A percentile compares a stretch with the other conserved stretches of the same genome.
These are phyloP conservation scores for Daldinia bambusicola DNA, from an alignment of 495 filamentous ascomycete genomes.

Conservation along the genomic window DNA sequence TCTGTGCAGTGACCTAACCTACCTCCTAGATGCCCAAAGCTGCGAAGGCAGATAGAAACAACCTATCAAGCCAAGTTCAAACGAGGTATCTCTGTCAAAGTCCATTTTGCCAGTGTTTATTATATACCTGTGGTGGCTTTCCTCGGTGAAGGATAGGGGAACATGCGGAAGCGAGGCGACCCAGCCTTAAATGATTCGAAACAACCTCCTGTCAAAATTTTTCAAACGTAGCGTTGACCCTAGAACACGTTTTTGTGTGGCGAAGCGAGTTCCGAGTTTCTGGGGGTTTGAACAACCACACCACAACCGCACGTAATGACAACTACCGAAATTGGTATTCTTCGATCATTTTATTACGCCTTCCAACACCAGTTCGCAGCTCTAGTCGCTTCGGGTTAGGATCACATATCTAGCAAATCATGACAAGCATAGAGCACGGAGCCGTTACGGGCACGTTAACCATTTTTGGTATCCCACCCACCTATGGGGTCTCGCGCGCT, in stretches of 20 bases:
- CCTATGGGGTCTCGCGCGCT: neutral
- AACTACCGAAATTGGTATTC: slow-evolving; percentile 29
- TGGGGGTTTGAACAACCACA: neutral
- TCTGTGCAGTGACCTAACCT: slow-evolving; percentile 14
- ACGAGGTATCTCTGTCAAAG: slow-evolving; percentile 5
- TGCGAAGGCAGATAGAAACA: neutral
- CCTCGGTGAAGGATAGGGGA: neutral
- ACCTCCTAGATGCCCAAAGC: neutral
- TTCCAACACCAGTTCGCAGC: slow-evolving; percentile 6
- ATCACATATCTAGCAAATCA: slow-evolving; percentile 16
- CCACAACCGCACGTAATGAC: slow-evolving; percentile 4
- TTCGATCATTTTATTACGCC: slow-evolving; percentile 18
- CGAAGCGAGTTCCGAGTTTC: neutral
- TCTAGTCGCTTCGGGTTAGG: slow-evolving; percentile 18
- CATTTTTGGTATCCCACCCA: slow-evolving; percentile 16
- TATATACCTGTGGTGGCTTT: neutral
- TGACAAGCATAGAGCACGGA: slow-evolving; percentile 14
- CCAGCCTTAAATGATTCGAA: slow-evolving; percentile 6
- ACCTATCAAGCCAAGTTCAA: neutral
- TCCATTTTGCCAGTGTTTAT: neutral
- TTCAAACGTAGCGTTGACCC: slow-evolving; percentile 25
- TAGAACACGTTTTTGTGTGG: slow-evolving; percentile 11
- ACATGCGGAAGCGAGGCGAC: neutral
- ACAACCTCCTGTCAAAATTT: slow-evolving; percentile 18
- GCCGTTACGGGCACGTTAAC: slow-evolving; percentile 29